Evolutionary conservation across 441 rosid species (phyloP).

Genomic region (Populus tomentosa): DNA sequence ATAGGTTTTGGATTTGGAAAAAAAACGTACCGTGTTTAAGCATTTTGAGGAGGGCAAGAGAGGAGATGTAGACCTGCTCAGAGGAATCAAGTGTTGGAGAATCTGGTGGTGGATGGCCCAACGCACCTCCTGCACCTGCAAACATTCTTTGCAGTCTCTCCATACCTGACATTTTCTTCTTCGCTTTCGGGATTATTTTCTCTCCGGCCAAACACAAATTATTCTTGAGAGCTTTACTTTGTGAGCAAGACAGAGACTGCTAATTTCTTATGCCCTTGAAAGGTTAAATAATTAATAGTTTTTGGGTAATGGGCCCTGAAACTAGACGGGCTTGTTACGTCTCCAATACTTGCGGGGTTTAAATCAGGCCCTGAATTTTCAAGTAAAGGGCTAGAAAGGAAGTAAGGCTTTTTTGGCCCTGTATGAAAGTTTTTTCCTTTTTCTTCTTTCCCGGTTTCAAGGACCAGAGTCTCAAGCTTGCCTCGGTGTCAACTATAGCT

Average conservation of each 20-base stretch:
- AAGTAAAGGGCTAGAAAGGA: not conserved
- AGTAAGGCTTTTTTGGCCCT: too few relatives aligned
- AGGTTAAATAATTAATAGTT: not conserved
- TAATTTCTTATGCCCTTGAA: not conserved
- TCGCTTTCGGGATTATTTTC: conserved; percentile 2
- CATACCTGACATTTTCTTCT: conserved; percentile 41
- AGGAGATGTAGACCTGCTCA: conserved; percentile 88
- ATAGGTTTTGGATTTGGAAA: not conserved
- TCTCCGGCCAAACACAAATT: not conserved
- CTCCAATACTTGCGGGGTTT: not conserved
- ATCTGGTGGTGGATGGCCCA: conserved; percentile 83
- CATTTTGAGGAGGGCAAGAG: conserved; percentile 88
- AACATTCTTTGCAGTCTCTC: conserved; percentile 83
- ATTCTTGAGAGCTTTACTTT: not conserved
- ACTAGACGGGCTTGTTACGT: not conserved
- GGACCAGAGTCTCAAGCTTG: too few relatives aligned
- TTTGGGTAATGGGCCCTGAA: not conserved
- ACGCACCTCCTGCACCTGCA: conserved; percentile 74
- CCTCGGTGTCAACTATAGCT: too few relatives aligned
- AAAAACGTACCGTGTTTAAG: conserved; percentile 59
- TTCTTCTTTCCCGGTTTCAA: too few relatives aligned
- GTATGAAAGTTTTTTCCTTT: too few relatives aligned
- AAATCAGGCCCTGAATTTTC: not conserved
- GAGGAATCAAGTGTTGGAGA: conserved; percentile 79
- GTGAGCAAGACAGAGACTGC: not conserved